These are phyloP conservation scores for Annulohypoxylon maeteangense DNA, from an alignment of 495 filamentous ascomycete genomes.

Conservation along the genomic window DNA sequence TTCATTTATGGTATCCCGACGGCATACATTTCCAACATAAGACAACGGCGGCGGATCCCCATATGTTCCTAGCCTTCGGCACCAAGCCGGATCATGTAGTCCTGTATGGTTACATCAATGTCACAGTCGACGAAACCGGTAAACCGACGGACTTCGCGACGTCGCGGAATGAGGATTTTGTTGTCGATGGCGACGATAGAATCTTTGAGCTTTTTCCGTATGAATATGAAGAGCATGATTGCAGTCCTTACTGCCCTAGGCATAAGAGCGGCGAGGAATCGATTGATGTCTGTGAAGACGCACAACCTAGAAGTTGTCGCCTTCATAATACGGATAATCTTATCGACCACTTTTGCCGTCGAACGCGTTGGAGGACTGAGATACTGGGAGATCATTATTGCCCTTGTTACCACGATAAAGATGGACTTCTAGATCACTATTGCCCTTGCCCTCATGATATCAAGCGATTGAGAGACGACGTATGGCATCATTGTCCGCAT, in stretches of 20 bases:
- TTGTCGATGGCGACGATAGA: conserved; percentile 27
- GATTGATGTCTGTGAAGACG: conserved; percentile 7
- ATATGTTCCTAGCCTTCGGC: conserved; percentile 32
- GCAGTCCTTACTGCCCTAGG: conserved; percentile 27
- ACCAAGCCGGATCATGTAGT: conserved; percentile 21
- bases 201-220: conserved; percentile 33
- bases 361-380: conserved; percentile 24
- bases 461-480: neutral
- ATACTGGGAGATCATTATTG: conserved; percentile 29
- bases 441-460: conserved; percentile 29
- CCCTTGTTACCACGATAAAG: conserved; percentile 14
- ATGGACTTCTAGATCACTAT: conserved; percentile 25
- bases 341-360: conserved; percentile 25
- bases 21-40: neutral
- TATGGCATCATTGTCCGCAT: conserved; percentile 2
- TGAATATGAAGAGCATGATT: conserved; percentile 13
- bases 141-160: conserved; percentile 16
- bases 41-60: conserved; percentile 1
- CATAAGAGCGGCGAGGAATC: neutral
- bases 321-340: conserved; percentile 12
- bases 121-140: conserved; percentile 12
- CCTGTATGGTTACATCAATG: conserved; percentile 30
- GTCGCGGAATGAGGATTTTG: neutral
- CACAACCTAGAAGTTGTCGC: conserved; percentile 7
- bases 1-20: conserved; percentile 26